Evolutionary conservation across 2,329 filamentous ascomycete genomes (phyloP), one percentile per base, ranked within the genome.

Genomic region (Aspergillus flavus): DNA sequence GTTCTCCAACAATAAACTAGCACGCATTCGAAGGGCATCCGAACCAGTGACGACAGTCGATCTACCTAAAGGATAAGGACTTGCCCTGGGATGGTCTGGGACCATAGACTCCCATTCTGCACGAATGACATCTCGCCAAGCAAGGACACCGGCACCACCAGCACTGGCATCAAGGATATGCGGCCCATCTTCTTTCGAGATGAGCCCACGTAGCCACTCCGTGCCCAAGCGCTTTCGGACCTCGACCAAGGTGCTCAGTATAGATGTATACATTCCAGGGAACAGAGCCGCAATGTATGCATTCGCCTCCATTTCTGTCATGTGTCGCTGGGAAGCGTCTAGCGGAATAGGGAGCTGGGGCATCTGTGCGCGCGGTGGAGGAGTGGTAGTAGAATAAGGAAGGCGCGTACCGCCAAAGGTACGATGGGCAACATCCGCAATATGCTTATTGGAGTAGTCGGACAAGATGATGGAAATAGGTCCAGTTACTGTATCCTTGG

Each of bases 11-110:
- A 98, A 86, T 21, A 82, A 83, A 68, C 93, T 92, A 28, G 93
- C 84, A 36, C 93, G 90, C 61, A 91, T 84, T 21, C 93, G 88
- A 32, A 99, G 82, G 2, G 87, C 81, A 65, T 93, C 87, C 0
- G 92, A 91, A 0, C 89, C 93, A 2, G 91, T 88, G 3, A 98
- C 80, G 1, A 96, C 93, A 0, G 92, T 94, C 59, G 91, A 90
- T 75, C 90, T 93, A 1, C 92, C 91, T 3, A 82, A 71, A 28
- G 77, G 75, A 6, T 82, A 75, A 0, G 78, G 73, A 1, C 78
- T 82, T 14, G 75, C 76, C 32, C 78, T 75, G 4, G 77, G 72
- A 28, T 76, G 73, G 53, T 77, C 74, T n/a, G 78, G 74, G 57
- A 78, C 85, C 79, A 94, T 85, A 0, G 89, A 74, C 59, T 91